Evolutionary conservation across 192 early-diverging fungal genomes (phyloP), one percentile per base, ranked within the genome.

Genomic region (Blastocladiella britannica): DNA sequence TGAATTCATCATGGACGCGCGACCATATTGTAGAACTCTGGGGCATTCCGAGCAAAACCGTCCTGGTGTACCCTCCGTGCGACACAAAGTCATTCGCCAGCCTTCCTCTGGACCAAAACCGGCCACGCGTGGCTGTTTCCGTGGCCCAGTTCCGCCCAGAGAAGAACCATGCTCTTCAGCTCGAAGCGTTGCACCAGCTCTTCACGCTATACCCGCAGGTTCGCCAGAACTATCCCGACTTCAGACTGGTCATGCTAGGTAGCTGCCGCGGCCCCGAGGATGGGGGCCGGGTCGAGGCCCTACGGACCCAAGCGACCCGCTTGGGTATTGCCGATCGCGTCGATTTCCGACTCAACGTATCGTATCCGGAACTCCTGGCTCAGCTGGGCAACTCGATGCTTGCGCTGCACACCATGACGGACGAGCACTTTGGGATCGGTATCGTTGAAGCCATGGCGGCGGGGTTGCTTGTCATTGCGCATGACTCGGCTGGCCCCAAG

Each of bases 371-470:
- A 18, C 72, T 98, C 4, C 66, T 73, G 28, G 62, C 63, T 0
- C 80, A 82, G 70, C 65, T 95, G 3, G 60, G 70, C 22, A 60
- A 56, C 18, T 72, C 80, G 26, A 72, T 75, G 53, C 66, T 99
- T 53, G 95, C 93, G 4, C 52, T 99, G 15, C 93, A 97, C 64
- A 89, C 93, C 15, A 99, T 99, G 95, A 75, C 75, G 62, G 85
- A 99, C 62, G 95, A 99, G 66, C 95, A 99, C 63, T 99, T 99
- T 76, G 95, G 95, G 5, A 99, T 99, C 59, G 83, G 86, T 26
- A 78, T 97, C 52, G 87, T 99, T 2, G 95, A 99, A 65, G 95
- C 91, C 64, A 95, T 98, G 94, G 86, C 90, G 24, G 81, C 87
- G 9, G 90, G 88, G 24, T 53, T 91, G 43, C 77, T 93, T 18